Evolutionary conservation across 306 rosid species (phyloP).

Genomic region (Abrus precatorius): DNA sequence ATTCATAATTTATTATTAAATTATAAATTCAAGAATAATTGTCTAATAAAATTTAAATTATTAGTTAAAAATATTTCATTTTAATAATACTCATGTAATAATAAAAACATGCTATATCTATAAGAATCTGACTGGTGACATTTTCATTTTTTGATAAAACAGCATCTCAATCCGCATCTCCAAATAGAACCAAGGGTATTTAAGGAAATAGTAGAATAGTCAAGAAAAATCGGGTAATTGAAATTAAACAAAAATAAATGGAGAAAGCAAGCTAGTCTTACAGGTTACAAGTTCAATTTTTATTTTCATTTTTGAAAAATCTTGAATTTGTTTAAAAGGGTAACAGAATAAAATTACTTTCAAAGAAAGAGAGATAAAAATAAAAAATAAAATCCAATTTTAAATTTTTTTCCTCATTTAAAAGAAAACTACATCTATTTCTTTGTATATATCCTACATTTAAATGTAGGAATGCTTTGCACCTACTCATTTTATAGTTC

Average conservation of each 20-base stretch:
- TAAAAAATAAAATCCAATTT: not conserved
- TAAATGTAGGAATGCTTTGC: constrained; percentile 1
- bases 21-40: too few species aligned
- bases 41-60: too few species aligned
- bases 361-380: constrained; percentile 19
- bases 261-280: constrained; percentile 64
- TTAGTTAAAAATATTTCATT: too few species aligned
- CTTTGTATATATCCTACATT: constrained; percentile 23
- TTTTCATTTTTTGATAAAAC: constrained; percentile 9
- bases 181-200: constrained; percentile 48
- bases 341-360: constrained; percentile 35
- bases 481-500: constrained; percentile 39
- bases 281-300: constrained; percentile 48
- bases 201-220: constrained; percentile 34
- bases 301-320: not conserved
- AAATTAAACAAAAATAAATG: constrained; percentile 37
- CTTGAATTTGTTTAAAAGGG: constrained; percentile 1
- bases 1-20: too few species aligned
- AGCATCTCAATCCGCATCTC: constrained; percentile 6
- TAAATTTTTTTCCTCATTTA: not conserved
- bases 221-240: not conserved
- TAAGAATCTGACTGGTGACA: constrained; percentile 22
- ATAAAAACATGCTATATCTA: too few species aligned
- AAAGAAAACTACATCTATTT: constrained; percentile 18
- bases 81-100: too few species aligned